Percentiles rank a stretch among this genome's conserved stretches.
phyloP scores from a whole-genome alignment of 768 basidiomycete species.

The Gymnopilus dilepis region DNA sequence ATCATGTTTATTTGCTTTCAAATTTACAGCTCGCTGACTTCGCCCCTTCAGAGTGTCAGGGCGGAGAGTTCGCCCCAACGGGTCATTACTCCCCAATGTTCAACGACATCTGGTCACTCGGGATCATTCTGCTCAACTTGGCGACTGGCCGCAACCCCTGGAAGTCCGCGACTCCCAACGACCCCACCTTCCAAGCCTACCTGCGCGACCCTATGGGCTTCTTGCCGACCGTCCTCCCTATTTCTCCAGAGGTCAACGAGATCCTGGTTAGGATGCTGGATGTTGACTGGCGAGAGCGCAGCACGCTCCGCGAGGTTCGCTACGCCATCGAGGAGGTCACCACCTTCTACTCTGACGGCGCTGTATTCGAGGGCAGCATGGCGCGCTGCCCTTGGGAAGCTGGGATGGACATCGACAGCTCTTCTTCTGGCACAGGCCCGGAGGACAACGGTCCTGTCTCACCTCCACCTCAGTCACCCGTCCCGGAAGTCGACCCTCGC shows the following conservation, averaged over 20 bases:
- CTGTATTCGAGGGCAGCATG: constrained; percentile 78
- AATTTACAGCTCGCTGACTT: constrained; percentile 10
- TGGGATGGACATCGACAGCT: constrained; percentile 70
- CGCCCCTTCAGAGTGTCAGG: constrained; percentile 80
- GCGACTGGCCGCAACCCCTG: constrained; percentile 98
- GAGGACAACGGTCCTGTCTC: constrained; percentile 40
- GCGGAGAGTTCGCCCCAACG: constrained; percentile 74
- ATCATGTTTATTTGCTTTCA: constrained; percentile 4
- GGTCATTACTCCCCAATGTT: constrained; percentile 84
- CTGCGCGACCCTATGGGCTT: constrained; percentile 81
- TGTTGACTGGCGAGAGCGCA: constrained; percentile 49
- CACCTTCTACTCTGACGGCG: constrained; percentile 74
- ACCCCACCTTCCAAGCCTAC: constrained; percentile 94
- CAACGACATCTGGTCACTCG: constrained; percentile 97
- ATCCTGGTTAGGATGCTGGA: constrained; percentile 81
- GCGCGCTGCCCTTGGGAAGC: constrained; percentile 77
- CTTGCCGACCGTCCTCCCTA: constrained; percentile 85
- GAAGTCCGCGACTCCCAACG: constrained; percentile 88
- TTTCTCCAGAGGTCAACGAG: constrained; percentile 76
- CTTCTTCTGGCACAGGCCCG: constrained; percentile 52
- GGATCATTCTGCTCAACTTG: constrained; percentile 96
- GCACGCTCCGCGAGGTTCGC: constrained; percentile 57
- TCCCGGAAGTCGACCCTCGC: constrained; percentile 31
- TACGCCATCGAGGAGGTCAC: constrained; percentile 57
- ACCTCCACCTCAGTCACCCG: constrained; percentile 38